phyloP scores from a whole-genome alignment of 768 basidiomycete genomes.

The Pleurotus sapidus region DNA sequence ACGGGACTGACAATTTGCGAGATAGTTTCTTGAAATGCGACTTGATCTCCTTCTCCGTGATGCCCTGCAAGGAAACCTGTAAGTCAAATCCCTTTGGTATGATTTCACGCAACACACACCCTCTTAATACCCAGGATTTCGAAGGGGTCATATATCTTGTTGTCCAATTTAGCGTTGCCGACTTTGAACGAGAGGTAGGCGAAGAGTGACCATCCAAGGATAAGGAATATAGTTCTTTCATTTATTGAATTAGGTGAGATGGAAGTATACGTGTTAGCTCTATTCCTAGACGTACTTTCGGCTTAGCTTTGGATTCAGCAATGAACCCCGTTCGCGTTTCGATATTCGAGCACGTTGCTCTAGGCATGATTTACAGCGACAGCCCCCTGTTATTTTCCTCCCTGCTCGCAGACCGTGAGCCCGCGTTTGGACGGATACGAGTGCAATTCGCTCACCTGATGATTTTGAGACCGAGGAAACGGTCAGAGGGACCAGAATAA shows the following conservation, averaged over 20 bases:
- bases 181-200: conserved; percentile 67
- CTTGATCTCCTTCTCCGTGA: conserved; percentile 89
- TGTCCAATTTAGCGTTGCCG: conserved; percentile 52
- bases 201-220: conserved; percentile 74
- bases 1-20: conserved; percentile 64
- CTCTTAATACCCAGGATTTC: conserved; percentile 80
- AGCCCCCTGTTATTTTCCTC: conserved; percentile 40
- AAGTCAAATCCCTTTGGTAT: not conserved
- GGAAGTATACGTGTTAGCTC: not conserved
- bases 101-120: conserved; percentile 38
- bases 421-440: not conserved
- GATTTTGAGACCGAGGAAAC: conserved; percentile 41
- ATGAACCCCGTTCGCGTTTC: conserved; percentile 40
- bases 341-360: conserved; percentile 47
- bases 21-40: conserved; percentile 93
- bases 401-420: conserved; percentile 22
- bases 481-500: conserved; percentile 80
- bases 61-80: conserved; percentile 36
- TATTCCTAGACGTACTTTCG: conserved; percentile 40
- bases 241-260: conserved; percentile 3
- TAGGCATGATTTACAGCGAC: conserved; percentile 60
- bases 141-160: conserved; percentile 88
- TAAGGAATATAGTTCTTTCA: conserved; percentile 54
- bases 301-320: conserved; percentile 45
- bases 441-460: conserved; percentile 34